These are phyloP conservation scores for Scopulariopsis brevicaulis DNA, from an alignment of 2,329 filamentous ascomycete species.

Conservation along the genomic window DNA sequence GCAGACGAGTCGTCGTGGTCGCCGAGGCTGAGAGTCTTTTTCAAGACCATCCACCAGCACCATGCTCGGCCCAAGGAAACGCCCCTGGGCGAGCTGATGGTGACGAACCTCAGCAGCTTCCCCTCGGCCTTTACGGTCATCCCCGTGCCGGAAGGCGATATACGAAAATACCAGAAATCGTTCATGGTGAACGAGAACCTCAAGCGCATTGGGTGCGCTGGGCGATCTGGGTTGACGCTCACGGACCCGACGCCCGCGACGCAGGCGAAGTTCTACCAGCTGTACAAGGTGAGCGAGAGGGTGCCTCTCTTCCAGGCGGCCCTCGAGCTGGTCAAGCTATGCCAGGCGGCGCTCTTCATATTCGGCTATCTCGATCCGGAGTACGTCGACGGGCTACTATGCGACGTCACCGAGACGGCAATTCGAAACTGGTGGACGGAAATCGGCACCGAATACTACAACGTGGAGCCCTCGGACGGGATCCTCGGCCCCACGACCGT, in stretches of 20 bases:
- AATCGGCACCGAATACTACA: conserved; percentile 84
- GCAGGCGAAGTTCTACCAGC: conserved; percentile 79
- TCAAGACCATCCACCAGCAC: conserved; percentile 73
- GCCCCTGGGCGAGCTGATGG: conserved; percentile 72
- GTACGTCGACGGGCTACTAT: conserved; percentile 85
- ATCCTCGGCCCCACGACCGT: conserved; percentile 89
- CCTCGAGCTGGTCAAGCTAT: conserved; percentile 80
- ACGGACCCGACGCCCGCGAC: conserved; percentile 69
- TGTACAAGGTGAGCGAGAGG: conserved; percentile 79
- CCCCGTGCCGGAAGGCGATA: conserved; percentile 74
- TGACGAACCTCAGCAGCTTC: conserved; percentile 87
- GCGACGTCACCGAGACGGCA: conserved; percentile 83
- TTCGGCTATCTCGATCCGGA: conserved; percentile 81
- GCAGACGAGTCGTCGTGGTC: conserved; percentile 74
- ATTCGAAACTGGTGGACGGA: conserved; percentile 95
- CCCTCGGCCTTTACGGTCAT: conserved; percentile 91
- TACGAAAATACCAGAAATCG: conserved; percentile 64
- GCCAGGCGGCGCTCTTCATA: conserved; percentile 76
- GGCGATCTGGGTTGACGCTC: conserved; percentile 74
- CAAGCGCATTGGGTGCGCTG: conserved; percentile 85
- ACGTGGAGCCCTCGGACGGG: conserved; percentile 83
- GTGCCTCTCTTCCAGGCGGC: conserved; percentile 70
- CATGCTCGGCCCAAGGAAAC: conserved; percentile 80
- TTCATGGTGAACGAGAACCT: conserved; percentile 94
- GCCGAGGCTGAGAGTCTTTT: conserved; percentile 66